phyloP scores from a whole-genome alignment of 2,329 filamentous ascomycete species.

The Penicillium sumatraense region DNA sequence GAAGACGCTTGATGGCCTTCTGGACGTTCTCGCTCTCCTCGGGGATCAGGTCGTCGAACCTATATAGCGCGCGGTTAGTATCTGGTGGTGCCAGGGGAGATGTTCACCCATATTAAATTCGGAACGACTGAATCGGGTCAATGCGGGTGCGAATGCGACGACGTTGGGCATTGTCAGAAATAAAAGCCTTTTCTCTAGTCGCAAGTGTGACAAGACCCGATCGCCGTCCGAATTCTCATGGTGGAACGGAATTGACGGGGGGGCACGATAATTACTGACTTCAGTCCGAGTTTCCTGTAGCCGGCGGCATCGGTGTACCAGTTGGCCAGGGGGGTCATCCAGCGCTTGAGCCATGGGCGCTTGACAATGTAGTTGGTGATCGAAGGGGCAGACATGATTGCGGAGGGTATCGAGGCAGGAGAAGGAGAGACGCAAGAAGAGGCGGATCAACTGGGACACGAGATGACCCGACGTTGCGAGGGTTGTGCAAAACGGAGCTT shows the following conservation, averaged over 20 bases:
- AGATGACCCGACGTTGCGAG: constrained; percentile 44
- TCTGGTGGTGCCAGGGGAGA: constrained; percentile 6
- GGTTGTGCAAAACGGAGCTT: constrained; percentile 47
- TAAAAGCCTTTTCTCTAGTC: not conserved
- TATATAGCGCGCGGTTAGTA: constrained; percentile 46
- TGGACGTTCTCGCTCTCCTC: constrained; percentile 90
- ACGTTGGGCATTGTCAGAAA: constrained; percentile 1
- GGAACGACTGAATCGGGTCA: constrained; percentile 14
- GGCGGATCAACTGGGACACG: constrained; percentile 38
- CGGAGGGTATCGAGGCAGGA: constrained; percentile 29
- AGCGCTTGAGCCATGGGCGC: constrained; percentile 81
- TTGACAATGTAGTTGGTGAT: constrained; percentile 77
- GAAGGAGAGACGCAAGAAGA: constrained; percentile 34
- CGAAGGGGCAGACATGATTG: constrained; percentile 73
- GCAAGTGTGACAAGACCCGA: not conserved
- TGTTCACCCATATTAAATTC: constrained; percentile 13
- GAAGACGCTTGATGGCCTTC: constrained; percentile 86
- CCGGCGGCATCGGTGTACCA: constrained; percentile 91
- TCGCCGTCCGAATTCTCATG: constrained; percentile 14
- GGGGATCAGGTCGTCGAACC: constrained; percentile 91
- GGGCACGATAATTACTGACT: constrained; percentile 62
- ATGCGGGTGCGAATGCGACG: constrained; percentile 16
- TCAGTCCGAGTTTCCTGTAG: constrained; percentile 90
- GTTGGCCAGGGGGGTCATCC: constrained; percentile 79
- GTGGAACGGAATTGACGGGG: constrained; percentile 17